Conservation (phyloP, 2,329 filamentous ascomycete genomes). For the Alternaria tenuissima region DNA sequence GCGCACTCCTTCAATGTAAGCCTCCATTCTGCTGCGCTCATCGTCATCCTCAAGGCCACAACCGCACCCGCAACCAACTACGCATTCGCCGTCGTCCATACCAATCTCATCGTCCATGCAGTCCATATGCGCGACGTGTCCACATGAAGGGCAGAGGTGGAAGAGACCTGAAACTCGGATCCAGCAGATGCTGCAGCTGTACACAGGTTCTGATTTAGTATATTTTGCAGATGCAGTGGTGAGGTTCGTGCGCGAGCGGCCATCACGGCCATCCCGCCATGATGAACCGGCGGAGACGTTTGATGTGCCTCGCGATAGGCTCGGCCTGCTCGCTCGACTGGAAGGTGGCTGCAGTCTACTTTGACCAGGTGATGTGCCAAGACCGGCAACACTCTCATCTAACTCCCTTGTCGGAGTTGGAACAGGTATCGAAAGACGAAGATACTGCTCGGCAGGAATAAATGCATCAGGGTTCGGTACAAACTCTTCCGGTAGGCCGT, state of each 20-base stretch:
- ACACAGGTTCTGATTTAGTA: conserved; percentile 31
- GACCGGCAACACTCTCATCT: conserved; percentile 27
- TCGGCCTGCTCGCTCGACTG: conserved; percentile 24
- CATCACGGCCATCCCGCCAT: conserved; percentile 21
- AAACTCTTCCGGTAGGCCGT: conserved; percentile 25
- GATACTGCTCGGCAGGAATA: conserved; percentile 38
- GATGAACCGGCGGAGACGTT: conserved; percentile 38
- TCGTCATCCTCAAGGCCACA: conserved; percentile 40
- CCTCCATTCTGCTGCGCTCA: conserved; percentile 37
- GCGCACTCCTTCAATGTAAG: conserved; percentile 40
- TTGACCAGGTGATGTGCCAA: conserved; percentile 28
- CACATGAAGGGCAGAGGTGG: conserved; percentile 47
- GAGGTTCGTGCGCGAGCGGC: conserved; percentile 17
- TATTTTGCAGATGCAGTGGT: conserved; percentile 20
- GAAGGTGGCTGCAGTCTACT: conserved; percentile 26
- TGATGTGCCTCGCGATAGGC: conserved; percentile 39
- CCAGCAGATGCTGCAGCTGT: conserved; percentile 51
- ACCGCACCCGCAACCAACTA: conserved; percentile 41
- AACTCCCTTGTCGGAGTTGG: conserved; percentile 29
- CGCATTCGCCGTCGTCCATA: conserved; percentile 40
- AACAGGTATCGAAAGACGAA: conserved; percentile 42
- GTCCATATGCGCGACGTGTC: conserved; percentile 49
- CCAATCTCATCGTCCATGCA: conserved; percentile 41
- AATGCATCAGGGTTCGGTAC: conserved; percentile 24
- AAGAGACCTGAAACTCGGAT: conserved; percentile 48